A percentile compares a stretch with the other conserved stretches of the same genome.
These are phyloP conservation scores for sorghum (Sorghum bicolor) DNA, from an alignment of 176 grass and related monocot species.

Conservation along the genomic window DNA sequence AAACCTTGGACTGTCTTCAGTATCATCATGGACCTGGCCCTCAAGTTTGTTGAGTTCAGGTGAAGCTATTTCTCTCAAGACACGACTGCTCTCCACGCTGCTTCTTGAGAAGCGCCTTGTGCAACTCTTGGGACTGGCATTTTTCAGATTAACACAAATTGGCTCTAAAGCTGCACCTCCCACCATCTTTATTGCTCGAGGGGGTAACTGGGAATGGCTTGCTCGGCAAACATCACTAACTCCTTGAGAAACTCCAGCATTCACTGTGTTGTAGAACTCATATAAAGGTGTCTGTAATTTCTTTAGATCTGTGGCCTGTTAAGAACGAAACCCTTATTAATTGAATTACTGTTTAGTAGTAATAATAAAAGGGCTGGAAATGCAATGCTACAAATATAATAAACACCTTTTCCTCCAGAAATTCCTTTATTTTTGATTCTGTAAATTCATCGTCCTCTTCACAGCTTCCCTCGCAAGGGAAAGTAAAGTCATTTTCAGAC, in stretches of 20 bases:
- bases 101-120: conserved; percentile 52
- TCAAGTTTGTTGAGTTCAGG: conserved; percentile 49
- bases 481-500: conserved; percentile 58
- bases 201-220: conserved; percentile 25
- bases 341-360: background rate
- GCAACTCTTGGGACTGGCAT: conserved; percentile 44
- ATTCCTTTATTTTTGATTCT: conserved; percentile 59
- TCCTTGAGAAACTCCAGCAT: conserved; percentile 43
- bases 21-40: conserved; percentile 40
- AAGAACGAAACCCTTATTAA: conserved; percentile 9
- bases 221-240: conserved; percentile 39
- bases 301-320: conserved; percentile 81
- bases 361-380: background rate
- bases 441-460: conserved; percentile 84
- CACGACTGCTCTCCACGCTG: conserved; percentile 28
- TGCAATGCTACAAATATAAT: background rate
- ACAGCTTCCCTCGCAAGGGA: conserved; percentile 48
- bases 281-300: conserved; percentile 90
- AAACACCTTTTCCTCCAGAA: conserved; percentile 87
- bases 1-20: conserved; percentile 61
- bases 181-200: conserved; percentile 48
- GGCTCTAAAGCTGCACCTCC: conserved; percentile 37
- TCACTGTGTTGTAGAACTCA: conserved; percentile 85
- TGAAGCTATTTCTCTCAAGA: conserved; percentile 79
- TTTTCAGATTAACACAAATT: conserved; percentile 41